Evolutionary conservation across 2,329 filamentous ascomycete species (phyloP), one percentile per base, ranked within the genome.

Genomic region (Diaporthe ilicicola): DNA sequence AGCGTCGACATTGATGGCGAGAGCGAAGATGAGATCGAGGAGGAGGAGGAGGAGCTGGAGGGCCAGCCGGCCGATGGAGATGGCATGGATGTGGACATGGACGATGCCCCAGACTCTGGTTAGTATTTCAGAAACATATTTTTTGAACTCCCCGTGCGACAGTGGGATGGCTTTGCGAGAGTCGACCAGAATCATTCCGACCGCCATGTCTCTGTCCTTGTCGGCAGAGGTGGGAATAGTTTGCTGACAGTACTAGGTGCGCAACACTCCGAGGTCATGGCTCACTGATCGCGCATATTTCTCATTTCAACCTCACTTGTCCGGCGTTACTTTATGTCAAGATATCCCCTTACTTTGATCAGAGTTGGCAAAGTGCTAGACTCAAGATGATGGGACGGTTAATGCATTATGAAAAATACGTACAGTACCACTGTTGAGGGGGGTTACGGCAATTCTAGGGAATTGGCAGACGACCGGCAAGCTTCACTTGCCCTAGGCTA

Each of bases 1-100:
- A 81, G 80, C 44, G 80, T 81, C 22, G 80, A 82, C 54, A 79
- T 82, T 48, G 80, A 82, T 74, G 79, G 79, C 71, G 80, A 82
- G 74, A 81, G 79, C 68, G 80, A 82, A 46, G 80, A 81, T n/a
- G 80, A 82, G 74, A 73, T 79, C 5, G 76, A 81, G 68, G 79
- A 80, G 59, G 80, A 80, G 68, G 76, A 80, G 67, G 77, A 79
- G 61, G 78, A 77, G 54, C 75, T 42, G n/a, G 77, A 78, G 42
- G 75, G 56, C 53, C 78, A 78, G 48, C 75, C 69, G 9, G 76
- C 51, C 29, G 77, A 77, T 29, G 78, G 75, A 51, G 71, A 66
- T 44, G 79, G 80, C 56, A 82, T 82, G 80, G 80, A 82, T 48
- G 78, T 82, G 2, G 80, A 82, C 73, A 75, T 72, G 56, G 77